phyloP scores from a whole-genome alignment of 345 rosid genomes.

The Adansonia digitata region DNA sequence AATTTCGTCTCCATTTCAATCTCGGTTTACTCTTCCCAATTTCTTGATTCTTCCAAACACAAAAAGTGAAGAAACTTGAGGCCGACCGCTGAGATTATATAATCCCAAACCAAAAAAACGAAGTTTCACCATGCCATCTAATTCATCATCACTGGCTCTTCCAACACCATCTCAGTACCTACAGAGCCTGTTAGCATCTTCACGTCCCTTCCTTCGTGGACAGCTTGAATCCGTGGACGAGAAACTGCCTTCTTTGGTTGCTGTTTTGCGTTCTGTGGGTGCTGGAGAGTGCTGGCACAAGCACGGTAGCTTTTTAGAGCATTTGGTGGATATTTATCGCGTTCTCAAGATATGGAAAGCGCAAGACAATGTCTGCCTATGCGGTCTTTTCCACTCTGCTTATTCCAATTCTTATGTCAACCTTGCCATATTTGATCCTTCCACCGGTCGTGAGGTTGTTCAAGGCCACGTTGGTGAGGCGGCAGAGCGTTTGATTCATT shows the following conservation, averaged over 20 bases:
- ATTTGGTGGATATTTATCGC: slow-evolving; percentile 73
- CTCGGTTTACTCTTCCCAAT: background rate
- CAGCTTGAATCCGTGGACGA: slow-evolving; percentile 63
- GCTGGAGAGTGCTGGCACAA: slow-evolving; percentile 99
- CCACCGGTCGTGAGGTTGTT: slow-evolving; percentile 80
- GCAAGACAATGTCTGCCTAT: slow-evolving; percentile 73
- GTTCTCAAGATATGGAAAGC: slow-evolving; percentile 80
- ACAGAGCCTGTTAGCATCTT: slow-evolving; percentile 37
- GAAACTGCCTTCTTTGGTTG: slow-evolving; percentile 55
- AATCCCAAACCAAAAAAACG: too few species aligned
- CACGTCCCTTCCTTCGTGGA: slow-evolving; percentile 93
- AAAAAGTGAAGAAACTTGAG: too few species aligned
- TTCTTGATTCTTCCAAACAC: background rate
- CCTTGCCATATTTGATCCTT: slow-evolving; percentile 83
- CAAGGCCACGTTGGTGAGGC: slow-evolving; percentile 71
- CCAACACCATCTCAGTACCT: slow-evolving; percentile 18
- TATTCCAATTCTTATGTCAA: slow-evolving; percentile 92
- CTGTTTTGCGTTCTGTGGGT: slow-evolving; percentile 76
- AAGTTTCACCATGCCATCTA: slow-evolving; percentile 24
- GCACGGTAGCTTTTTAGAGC: slow-evolving; percentile 89
- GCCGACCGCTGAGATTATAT: too few species aligned
- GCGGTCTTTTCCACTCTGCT: slow-evolving; percentile 94
- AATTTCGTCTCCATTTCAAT: background rate
- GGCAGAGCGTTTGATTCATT: slow-evolving; percentile 78
- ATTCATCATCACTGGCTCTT: slow-evolving; percentile 12